Evolutionary conservation across 2,329 filamentous ascomycete genomes (phyloP).

Genomic region (Botryosphaeria dothidea): DNA sequence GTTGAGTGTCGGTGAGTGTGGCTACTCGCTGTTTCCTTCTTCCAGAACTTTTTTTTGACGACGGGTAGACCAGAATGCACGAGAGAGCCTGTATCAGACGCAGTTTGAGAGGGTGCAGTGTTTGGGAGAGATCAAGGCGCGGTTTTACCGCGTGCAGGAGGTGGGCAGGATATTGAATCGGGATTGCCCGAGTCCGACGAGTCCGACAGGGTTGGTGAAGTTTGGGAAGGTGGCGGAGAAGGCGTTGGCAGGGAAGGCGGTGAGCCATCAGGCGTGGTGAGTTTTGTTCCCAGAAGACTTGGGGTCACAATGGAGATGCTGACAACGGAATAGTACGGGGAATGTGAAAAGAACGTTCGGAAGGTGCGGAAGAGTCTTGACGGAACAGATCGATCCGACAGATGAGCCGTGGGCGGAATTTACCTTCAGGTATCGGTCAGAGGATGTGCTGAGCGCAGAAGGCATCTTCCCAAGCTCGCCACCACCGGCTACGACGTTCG

Average conservation of each 20-base stretch:
- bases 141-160: constrained; percentile 7
- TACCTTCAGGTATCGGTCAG: constrained; percentile 2
- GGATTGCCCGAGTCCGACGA: neutral
- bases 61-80: neutral
- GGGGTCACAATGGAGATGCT: neutral
- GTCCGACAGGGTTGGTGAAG: constrained; percentile 7
- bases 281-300: neutral
- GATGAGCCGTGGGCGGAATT: constrained; percentile 14
- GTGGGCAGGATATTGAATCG: neutral
- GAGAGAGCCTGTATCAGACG: neutral
- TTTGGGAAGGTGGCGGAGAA: neutral
- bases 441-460: neutral
- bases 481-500: neutral
- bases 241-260: neutral
- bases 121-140: constrained; percentile 3
- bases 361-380: constrained; percentile 3
- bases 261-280: constrained; percentile 1
- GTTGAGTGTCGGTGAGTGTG: neutral
- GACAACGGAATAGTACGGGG: neutral
- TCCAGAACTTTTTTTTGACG: neutral
- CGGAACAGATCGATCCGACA: constrained; percentile 12
- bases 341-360: constrained; percentile 10
- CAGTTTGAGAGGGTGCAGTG: constrained; percentile 2
- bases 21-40: neutral
- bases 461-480: neutral